Base-by-base conservation (phyloP, 768 basidiomycete genomes). In the Roridomyces roridus region DNA sequence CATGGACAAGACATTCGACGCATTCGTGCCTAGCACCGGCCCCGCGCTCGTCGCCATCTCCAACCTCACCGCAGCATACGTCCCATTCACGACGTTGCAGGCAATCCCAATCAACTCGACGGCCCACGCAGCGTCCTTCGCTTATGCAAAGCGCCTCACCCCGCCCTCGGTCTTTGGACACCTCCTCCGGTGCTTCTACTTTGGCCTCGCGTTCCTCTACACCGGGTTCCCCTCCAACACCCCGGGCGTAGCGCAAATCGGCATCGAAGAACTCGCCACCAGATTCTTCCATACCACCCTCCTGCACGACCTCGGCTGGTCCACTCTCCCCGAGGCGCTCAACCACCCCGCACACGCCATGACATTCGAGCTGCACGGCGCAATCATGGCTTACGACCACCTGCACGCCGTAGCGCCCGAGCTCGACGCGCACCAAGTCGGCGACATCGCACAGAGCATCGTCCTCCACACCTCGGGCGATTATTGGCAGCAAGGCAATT, bases 391-490 rank as follows among this genome's bases (percentile, higher is more conserved):
- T 6, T 48, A 35, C 46, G 46, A 48, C 18, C 46, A 48, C 46
- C 34, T 48, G 34, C 26, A 25, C 18, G 9, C 23, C 21, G 26
- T 6, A 9, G 7, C 18, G 11, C 43, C 43, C 7, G 17, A 8
- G 21, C 43, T 45, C 43, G 26, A 45, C 43, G 43, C 43, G 25
- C 77, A 75, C 23, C 69, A 78, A 65, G 71, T 73, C 63, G 43
- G 21, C 4, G 43, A 45, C 43, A 23, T 45, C 43, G 43, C 26
- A 4, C 5, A 40, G 39, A 23, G 39, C 39, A 40, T 40, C 21
- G 21, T 23, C 11, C 21, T 40, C 11, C 39, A 45, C 25, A 45
- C 44, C 6, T 45, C 44, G 24, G 2, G n/a, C n/a, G n/a, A n/a
- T n/a, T n/a, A 5, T 25, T 45, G 44, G 44, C 9, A 25, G 15